phyloP scores from a whole-genome alignment of 2,329 filamentous ascomycete genomes.

The Fonsecaea multimorphosa region DNA sequence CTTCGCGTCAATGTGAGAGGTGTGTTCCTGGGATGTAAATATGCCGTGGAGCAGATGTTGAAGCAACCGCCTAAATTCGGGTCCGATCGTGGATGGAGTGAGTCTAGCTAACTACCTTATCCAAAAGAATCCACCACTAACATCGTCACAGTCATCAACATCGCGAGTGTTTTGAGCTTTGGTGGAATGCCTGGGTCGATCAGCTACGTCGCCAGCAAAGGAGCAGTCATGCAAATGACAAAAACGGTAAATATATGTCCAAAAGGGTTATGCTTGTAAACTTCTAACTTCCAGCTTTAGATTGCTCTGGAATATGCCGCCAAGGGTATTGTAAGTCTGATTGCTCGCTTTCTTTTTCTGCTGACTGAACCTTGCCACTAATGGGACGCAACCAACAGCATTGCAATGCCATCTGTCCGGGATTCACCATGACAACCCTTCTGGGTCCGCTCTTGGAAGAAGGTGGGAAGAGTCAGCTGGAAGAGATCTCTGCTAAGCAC shows the following conservation, averaged over 20 bases:
- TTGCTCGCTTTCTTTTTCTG: background rate
- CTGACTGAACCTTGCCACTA: background rate
- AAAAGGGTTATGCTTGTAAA: constrained; percentile 40
- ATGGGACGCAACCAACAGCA: constrained; percentile 2
- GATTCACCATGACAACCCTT: constrained; percentile 47
- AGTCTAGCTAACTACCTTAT: background rate
- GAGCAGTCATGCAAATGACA: constrained; percentile 44
- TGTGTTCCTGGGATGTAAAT: constrained; percentile 50
- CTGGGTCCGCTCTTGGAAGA: constrained; percentile 22
- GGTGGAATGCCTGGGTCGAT: constrained; percentile 36
- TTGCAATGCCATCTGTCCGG: constrained; percentile 54
- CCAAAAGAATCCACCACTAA: background rate
- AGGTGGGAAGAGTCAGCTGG: constrained; percentile 3
- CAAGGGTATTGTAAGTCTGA: constrained; percentile 11
- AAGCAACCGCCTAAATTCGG: constrained; percentile 21
- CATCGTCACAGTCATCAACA: constrained; percentile 41
- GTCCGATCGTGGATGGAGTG: constrained; percentile 46
- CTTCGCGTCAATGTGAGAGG: constrained; percentile 47
- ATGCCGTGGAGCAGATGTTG: constrained; percentile 30
- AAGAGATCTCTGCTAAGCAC: constrained; percentile 20
- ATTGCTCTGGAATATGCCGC: constrained; percentile 16
- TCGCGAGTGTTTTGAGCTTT: constrained; percentile 44
- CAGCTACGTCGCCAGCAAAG: constrained; percentile 40
- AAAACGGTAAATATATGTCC: constrained; percentile 43
- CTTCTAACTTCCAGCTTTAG: constrained; percentile 49